Evolutionary conservation across 768 basidiomycete species (phyloP), one percentile per base, ranked within the genome.

Genomic region (Xerocomus brunneocitrinus): DNA sequence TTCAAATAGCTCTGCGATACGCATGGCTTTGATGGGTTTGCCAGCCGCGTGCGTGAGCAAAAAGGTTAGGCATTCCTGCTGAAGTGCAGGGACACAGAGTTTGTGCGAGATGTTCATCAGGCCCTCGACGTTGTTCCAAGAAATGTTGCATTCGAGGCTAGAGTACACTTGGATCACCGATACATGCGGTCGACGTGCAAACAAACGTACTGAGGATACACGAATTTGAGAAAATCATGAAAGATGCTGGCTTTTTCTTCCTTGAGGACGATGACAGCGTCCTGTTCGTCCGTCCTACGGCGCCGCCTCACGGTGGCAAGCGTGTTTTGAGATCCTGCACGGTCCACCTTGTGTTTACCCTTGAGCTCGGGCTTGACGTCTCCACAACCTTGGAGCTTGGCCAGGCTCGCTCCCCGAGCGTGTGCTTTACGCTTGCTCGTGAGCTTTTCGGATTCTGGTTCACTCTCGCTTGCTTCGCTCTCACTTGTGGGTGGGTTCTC

Each of bases 91-190:
- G 5, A 91, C 89, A 57, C 88, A 89, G 51, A 95, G 83, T 65
- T 93, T 95, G 70, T 90, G 84, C 3, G 91, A 85, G 22, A 95
- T 87, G 63, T 94, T 91, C 83, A 94, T 88, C 39, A 92, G 79
- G 38, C 87, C 86, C 61, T 91, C 92, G 27, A 92, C 95, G 67
- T 97, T 97, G 61, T 91, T 89, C 91, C 94, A 98, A 0, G 91
- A 88, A 50, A 95, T 93, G 8, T 90, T 90, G 71, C 93, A 95
- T 58, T 93, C 89, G 50, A 95, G 76, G 58, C 88, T 90, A 61
- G 41, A 24, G 38, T 36, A 47, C 32, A 47, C 31, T 60, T 8
- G 55, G 45, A 35, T 45, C 34, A 47, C 45, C 16, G 35, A 40
- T 38, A 13, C 49, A 53, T 12, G 2, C 49, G 43, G 8, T 25